Conservation (phyloP, 768 basidiomycete species). For the Trametes villosa region DNA sequence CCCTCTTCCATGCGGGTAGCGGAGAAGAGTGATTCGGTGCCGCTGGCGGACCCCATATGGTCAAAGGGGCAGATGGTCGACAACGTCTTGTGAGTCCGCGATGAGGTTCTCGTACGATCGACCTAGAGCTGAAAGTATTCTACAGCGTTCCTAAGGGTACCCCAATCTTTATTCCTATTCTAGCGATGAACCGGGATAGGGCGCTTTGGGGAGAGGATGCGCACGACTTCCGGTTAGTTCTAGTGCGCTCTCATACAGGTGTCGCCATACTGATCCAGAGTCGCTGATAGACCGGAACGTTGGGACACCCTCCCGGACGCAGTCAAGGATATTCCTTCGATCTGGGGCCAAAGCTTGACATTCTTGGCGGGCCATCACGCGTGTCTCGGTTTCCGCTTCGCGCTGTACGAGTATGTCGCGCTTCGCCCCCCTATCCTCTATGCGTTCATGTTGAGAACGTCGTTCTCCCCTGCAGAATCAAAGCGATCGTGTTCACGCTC, state of each 20-base stretch:
- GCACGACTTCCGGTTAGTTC: slow-evolving; percentile 53
- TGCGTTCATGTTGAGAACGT: slow-evolving; percentile 6
- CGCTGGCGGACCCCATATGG: slow-evolving; percentile 41
- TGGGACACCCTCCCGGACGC: slow-evolving; percentile 58
- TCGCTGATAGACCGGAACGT: slow-evolving; percentile 57
- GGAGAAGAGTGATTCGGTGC: slow-evolving; percentile 51
- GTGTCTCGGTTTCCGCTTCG: slow-evolving; percentile 71
- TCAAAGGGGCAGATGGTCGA: slow-evolving; percentile 22
- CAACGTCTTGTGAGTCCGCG: slow-evolving; percentile 25
- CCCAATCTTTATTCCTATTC: slow-evolving; percentile 53
- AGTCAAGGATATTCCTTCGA: slow-evolving; percentile 53
- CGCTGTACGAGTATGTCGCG: slow-evolving; percentile 57
- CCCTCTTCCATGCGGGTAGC: slow-evolving; percentile 51
- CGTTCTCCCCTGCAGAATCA: slow-evolving; percentile 27
- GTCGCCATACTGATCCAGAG: not conserved
- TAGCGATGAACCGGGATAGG: slow-evolving; percentile 53
- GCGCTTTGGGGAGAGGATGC: slow-evolving; percentile 68
- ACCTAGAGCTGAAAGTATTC: not conserved
- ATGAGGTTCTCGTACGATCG: slow-evolving; percentile 21
- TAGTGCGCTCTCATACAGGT: slow-evolving; percentile 9
- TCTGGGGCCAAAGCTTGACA: slow-evolving; percentile 61
- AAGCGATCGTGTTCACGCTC: slow-evolving; percentile 37
- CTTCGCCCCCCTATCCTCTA: not conserved
- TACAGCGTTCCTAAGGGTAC: slow-evolving; percentile 32
- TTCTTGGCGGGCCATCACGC: slow-evolving; percentile 68